Evolutionary conservation across 306 rosid species (phyloP).

Genomic region (Medicago lupulina): DNA sequence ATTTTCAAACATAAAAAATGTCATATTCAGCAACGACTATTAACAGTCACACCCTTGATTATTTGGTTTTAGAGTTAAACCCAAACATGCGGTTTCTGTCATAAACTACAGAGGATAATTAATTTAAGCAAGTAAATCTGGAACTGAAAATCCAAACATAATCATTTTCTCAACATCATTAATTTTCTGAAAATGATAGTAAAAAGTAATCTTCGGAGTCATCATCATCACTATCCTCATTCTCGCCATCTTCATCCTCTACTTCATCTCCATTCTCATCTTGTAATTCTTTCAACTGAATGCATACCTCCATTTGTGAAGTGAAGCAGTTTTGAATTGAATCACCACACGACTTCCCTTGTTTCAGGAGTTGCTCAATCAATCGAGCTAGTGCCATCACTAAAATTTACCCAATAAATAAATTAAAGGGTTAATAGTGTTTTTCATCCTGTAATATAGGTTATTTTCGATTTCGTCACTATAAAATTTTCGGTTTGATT

Average conservation of each 20-base stretch:
- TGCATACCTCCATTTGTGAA: constrained; percentile 67
- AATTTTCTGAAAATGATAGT: constrained; percentile 18
- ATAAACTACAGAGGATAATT: no score
- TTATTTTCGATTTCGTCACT: no score
- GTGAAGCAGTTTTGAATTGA: constrained; percentile 63
- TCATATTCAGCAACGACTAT: no score
- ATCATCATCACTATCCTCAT: constrained; percentile 46
- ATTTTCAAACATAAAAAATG: no score
- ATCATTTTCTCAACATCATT: constrained; percentile 15
- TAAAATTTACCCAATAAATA: constrained; percentile 44
- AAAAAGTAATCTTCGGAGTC: constrained; percentile 58
- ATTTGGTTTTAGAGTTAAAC: no score
- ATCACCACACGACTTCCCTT: constrained; percentile 58
- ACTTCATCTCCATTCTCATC: constrained; percentile 58
- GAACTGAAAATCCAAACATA: constrained; percentile 19
- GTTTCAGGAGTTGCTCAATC: constrained; percentile 66
- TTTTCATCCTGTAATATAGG: no score
- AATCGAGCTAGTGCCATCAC: constrained; percentile 74
- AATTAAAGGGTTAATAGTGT: no score
- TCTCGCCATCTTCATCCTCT: constrained; percentile 54
- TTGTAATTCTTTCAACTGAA: constrained; percentile 61
- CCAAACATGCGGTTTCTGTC: no score
- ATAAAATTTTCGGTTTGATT: no score
- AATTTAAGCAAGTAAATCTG: not conserved
- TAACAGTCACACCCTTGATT: no score